Evolutionary conservation across 2,329 filamentous ascomycete species (phyloP).

Genomic region (Alternaria atra): DNA sequence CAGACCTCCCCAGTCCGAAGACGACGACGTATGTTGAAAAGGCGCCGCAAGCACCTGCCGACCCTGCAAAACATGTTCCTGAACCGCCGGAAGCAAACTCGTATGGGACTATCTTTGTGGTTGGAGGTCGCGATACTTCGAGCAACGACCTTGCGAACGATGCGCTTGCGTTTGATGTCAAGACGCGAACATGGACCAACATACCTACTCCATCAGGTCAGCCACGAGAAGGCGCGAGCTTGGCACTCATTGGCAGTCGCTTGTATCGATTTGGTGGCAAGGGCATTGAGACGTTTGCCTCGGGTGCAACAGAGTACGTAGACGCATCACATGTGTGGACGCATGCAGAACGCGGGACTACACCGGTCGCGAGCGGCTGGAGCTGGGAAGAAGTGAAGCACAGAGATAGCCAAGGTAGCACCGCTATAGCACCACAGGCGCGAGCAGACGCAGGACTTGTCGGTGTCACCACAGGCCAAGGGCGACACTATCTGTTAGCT

Average conservation of each 20-base stretch:
- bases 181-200: constrained; percentile 59
- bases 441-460: constrained; percentile 57
- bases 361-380: constrained; percentile 46
- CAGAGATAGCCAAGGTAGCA: constrained; percentile 17
- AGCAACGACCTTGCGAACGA: constrained; percentile 51
- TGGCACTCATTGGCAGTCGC: constrained; percentile 56
- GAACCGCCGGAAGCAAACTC: constrained; percentile 51
- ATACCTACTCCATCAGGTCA: constrained; percentile 58
- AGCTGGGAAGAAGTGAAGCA: constrained; percentile 41
- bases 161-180: constrained; percentile 62
- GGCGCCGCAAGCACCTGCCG: constrained; percentile 53
- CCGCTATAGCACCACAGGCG: constrained; percentile 48
- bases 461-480: constrained; percentile 61
- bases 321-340: constrained; percentile 48
- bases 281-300: constrained; percentile 31
- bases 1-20: constrained; percentile 52
- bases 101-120: constrained; percentile 62
- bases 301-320: constrained; percentile 39
- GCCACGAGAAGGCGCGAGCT: constrained; percentile 47
- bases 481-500: constrained; percentile 62
- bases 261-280: constrained; percentile 59
- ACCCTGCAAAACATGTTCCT: constrained; percentile 53
- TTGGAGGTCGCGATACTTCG: constrained; percentile 55
- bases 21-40: constrained; percentile 38
- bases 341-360: constrained; percentile 48